Evolutionary conservation across 148 eudicot species (phyloP), one percentile per base, ranked within the genome.

Genomic region (Spergularia marina): DNA sequence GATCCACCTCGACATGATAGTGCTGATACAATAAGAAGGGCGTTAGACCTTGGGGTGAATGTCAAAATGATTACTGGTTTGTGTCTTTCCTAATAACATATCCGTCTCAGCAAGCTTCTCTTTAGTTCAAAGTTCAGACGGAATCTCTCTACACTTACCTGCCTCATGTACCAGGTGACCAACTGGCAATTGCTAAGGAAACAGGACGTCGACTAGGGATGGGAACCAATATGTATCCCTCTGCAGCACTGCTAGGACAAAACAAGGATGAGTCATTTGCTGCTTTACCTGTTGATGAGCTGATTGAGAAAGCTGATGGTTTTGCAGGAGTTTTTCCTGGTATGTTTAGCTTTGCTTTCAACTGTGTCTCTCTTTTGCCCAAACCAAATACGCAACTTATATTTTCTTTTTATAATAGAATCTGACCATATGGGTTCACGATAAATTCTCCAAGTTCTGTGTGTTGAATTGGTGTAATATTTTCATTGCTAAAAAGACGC

Each of bases 1-100:
- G 88, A 87, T 72, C 88, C 90, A 23, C 90, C 88, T 12, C 79
- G 88, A 53, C 90, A 87, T 80, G 90, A 87, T 73, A 87, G 90
- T 75, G 86, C 88, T 39, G 86, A 85, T 53, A 85, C 90, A 17
- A 87, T 87, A 61, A 74, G 81, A 54, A 83, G 84, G 69, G 90
- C 88, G n/a, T 76, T 87, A 57, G 80, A 83, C 65, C 85, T 87
- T 34, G 90, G 90, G 41, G 90, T 87, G 65, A 81, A 75, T 79
- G 90, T 87, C 47, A 87, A 87, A 70, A 87, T 87, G 90, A 85
- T 87, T 52, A 87, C 90, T 41, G 88, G 90, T 87, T 53, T 34
- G 64, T 72, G 10, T 80, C 60, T 66, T 44, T 34, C 30, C 23
- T 15, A 18, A 30, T 2, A 30, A 30, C 36, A 30, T 30, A 30